Evolutionary conservation across 2,329 filamentous ascomycete species (phyloP).

Genomic region (Cladosporium colombiae): DNA sequence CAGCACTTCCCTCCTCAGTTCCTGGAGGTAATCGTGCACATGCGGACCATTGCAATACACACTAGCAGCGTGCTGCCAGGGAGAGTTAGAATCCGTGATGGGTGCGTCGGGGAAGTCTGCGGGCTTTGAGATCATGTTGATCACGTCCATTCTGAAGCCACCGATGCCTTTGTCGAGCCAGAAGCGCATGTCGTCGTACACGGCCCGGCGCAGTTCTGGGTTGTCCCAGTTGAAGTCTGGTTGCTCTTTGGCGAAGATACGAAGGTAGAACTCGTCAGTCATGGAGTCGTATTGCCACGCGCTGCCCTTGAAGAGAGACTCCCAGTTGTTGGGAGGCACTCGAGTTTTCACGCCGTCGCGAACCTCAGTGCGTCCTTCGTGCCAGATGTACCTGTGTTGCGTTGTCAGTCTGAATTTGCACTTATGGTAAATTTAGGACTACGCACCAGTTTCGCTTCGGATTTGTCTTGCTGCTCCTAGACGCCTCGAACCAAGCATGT

Average conservation of each 20-base stretch:
- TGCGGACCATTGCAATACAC: constrained; percentile 38
- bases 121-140: constrained; percentile 29
- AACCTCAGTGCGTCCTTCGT: background rate
- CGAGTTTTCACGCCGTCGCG: background rate
- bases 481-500: constrained; percentile 61
- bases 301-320: constrained; percentile 57
- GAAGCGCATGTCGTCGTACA: constrained; percentile 67
- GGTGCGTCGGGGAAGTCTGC: constrained; percentile 26
- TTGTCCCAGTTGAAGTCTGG: constrained; percentile 87
- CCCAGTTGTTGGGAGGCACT: constrained; percentile 76
- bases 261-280: constrained; percentile 75
- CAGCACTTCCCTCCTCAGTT: constrained; percentile 41
- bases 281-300: constrained; percentile 70
- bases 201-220: constrained; percentile 63
- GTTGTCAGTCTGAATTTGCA: background rate
- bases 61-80: constrained; percentile 24
- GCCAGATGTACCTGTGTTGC: constrained; percentile 16
- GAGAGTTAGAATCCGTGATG: constrained; percentile 15
- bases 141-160: constrained; percentile 41
- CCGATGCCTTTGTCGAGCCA: constrained; percentile 73
- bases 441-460: constrained; percentile 52
- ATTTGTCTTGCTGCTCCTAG: constrained; percentile 50
- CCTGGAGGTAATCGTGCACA: constrained; percentile 50
- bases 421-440: no score
- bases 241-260: constrained; percentile 73